phyloP scores from a whole-genome alignment of 495 filamentous ascomycete genomes.

The Penicillium longicatenatum region DNA sequence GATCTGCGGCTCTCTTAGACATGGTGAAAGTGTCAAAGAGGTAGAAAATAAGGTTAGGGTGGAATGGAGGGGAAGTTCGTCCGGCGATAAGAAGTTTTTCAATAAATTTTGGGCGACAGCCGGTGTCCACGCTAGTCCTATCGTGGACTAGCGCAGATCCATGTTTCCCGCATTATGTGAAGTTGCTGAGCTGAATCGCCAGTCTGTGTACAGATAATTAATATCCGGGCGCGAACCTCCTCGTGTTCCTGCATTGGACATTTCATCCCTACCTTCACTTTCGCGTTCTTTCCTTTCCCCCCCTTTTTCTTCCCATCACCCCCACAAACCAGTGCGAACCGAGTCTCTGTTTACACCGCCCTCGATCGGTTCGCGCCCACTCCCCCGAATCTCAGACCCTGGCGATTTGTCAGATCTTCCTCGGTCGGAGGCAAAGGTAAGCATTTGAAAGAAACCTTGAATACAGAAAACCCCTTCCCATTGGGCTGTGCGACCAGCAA shows the following conservation, averaged over 20 bases:
- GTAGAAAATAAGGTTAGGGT: conserved; percentile 11
- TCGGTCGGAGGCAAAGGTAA: conserved; percentile 2
- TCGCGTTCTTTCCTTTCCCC: background rate
- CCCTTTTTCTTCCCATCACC: background rate
- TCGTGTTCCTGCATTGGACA: conserved; percentile 11
- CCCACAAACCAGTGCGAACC: no score
- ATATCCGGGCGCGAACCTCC: background rate
- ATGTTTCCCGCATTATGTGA: conserved; percentile 21
- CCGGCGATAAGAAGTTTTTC: conserved; percentile 40
- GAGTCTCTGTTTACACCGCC: conserved; percentile 6
- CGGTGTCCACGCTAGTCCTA: conserved; percentile 36
- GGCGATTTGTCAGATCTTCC: background rate
- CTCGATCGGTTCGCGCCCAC: conserved; percentile 5
- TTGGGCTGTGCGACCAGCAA: background rate
- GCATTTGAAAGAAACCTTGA: background rate
- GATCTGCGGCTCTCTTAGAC: conserved; percentile 69
- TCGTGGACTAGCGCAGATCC: conserved; percentile 46
- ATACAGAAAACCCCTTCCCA: background rate
- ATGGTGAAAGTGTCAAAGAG: conserved; percentile 44
- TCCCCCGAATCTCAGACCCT: conserved; percentile 1
- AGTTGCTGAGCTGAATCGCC: conserved; percentile 23
- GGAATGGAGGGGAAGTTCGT: conserved; percentile 5
- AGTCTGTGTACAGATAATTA: background rate
- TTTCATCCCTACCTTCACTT: background rate
- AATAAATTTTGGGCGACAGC: conserved; percentile 31